Evolutionary conservation across 768 basidiomycete species (phyloP).

Genomic region (Termitomyces sp.): DNA sequence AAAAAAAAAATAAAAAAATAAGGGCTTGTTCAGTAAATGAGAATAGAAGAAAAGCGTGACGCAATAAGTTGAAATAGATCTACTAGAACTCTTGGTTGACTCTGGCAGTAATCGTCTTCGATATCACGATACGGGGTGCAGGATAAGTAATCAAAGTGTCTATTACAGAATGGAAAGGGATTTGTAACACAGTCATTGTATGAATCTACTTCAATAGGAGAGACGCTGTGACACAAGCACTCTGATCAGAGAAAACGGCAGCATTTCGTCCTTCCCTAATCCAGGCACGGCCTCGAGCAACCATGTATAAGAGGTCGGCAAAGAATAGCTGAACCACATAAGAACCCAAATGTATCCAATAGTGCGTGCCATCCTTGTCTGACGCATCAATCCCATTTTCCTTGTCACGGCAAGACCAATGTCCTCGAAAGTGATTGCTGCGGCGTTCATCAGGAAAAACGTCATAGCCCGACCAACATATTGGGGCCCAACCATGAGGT

Average conservation of each 20-base stretch:
- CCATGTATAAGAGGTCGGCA: background rate
- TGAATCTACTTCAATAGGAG: too few species aligned
- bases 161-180: too few species aligned
- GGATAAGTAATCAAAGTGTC: too few species aligned
- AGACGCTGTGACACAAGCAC: background rate
- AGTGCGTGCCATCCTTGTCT: background rate
- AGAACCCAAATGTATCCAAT: conserved; percentile 1
- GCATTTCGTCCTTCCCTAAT: background rate
- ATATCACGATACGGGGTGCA: too few species aligned
- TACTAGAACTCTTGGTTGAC: too few species aligned
- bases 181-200: too few species aligned
- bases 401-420: background rate
- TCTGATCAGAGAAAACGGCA: conserved; percentile 1
- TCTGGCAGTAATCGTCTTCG: too few species aligned
- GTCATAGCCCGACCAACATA: background rate
- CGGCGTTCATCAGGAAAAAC: conserved; percentile 4
- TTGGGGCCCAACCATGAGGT: conserved; percentile 1
- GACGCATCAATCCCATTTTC: background rate
- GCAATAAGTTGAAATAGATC: too few species aligned
- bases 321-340: background rate
- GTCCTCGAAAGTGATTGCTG: conserved; percentile 2
- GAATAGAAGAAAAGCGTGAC: too few species aligned
- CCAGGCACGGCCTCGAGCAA: background rate
- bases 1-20: too few species aligned
- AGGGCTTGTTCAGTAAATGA: too few species aligned